Evolutionary conservation across 768 basidiomycete species (phyloP), one percentile per base, ranked within the genome.

Genomic region (Trametopsis cervina): DNA sequence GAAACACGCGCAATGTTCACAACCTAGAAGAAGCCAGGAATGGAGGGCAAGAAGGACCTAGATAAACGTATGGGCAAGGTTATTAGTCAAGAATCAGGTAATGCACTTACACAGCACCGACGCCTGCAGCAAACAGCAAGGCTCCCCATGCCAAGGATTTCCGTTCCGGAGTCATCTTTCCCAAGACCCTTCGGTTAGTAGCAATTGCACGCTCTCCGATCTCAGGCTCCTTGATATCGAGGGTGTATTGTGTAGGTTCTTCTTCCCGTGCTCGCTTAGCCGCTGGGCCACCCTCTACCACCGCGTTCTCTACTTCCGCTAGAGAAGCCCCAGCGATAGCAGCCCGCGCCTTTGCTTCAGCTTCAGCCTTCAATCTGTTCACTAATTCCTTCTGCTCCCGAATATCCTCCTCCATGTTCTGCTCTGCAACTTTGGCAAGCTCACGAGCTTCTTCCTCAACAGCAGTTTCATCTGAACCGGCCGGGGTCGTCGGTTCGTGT

Each of bases 121-220:
- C 69, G 23, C 89, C 89, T 42, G 90, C 70, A 29, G 86, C 88
- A 65, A 95, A 94, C 17, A 85, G 85, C 29, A 86, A 74, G 17
- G 85, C 71, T 29, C 90, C 90, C 89, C 89, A 93, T 2, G 84
- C 87, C 46, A 84, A 71, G 27, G 82, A 81, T 66, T 85, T 87
- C 56, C 78, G 76, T 59, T 79, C 76, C 10, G 89, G 81, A 54
- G 82, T 75, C 53, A 83, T 60, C 40, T 70, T 52, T 12, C 43
- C 60, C 63, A 77, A 76, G 43, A 82, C 71, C 40, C 89, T 76
- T 40, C 74, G 76, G 61, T 91, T 91, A 24, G 80, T 74, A 17
- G 69, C 74, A 44, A 85, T 73, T 40, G 66, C 67, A 38, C 78
- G 73, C 54, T 83, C 76, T 63, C 85, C 69, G 27, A 60, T 50